Conservation (phyloP, 441 rosid genomes). For the Eruca vesicaria region DNA sequence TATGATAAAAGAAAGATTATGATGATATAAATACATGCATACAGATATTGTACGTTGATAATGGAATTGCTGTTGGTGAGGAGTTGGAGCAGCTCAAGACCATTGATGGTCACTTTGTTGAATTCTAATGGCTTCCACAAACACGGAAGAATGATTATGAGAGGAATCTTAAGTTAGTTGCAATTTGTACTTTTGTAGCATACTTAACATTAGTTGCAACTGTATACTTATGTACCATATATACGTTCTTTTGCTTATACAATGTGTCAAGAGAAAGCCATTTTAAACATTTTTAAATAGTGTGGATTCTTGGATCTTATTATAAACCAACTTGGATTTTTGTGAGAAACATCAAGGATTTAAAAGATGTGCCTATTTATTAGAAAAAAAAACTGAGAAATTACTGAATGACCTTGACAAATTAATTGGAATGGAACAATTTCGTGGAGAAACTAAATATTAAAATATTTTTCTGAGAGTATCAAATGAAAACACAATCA, state of each 20-base stretch:
- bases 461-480: no score
- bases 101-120: conserved; percentile 52
- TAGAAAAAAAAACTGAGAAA: no score
- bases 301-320: no score
- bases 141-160: background rate
- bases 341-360: no score
- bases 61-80: conserved; percentile 59
- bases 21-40: conserved; percentile 24
- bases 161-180: background rate
- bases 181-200: background rate
- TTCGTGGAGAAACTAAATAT: no score
- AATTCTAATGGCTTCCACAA: conserved; percentile 37
- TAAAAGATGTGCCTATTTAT: no score
- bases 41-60: conserved; percentile 80
- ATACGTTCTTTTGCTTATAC: background rate
- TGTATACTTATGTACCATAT: background rate
- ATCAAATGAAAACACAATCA: no score
- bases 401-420: no score
- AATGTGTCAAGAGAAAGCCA: no score
- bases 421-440: no score
- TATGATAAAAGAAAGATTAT: conserved; percentile 30
- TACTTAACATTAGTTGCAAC: background rate
- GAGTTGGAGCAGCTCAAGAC: conserved; percentile 81
- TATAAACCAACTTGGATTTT: no score
- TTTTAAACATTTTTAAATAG: no score